Conservation (phyloP, 2,329 filamentous ascomycete species). For the Dothiorella sarmentorum region DNA sequence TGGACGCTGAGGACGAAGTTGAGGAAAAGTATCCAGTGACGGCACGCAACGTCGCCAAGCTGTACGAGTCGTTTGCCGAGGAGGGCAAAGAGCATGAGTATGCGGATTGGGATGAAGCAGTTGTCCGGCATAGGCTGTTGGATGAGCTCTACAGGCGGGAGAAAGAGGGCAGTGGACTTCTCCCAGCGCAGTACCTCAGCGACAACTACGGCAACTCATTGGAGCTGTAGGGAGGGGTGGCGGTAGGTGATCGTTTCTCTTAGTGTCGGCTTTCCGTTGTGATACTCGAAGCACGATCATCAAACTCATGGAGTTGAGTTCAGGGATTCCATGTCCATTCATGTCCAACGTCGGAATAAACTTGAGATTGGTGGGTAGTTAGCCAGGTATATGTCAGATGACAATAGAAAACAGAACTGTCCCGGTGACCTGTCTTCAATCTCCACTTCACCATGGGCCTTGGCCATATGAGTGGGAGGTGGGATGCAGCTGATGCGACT, state of each 20-base stretch:
- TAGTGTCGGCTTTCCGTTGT: too few relatives aligned
- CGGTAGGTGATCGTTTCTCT: background rate
- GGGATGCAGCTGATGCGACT: background rate
- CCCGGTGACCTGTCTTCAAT: background rate
- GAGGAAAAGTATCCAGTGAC: constrained; percentile 41
- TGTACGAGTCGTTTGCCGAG: constrained; percentile 57
- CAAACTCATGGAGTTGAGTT: background rate
- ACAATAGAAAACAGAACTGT: background rate
- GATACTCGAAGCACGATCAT: background rate
- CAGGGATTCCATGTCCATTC: background rate
- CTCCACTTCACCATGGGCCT: background rate
- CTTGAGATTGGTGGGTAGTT: background rate
- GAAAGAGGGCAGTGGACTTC: constrained; percentile 23
- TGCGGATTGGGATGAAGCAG: constrained; percentile 34
- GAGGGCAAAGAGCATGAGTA: constrained; percentile 26
- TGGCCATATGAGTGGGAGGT: background rate
- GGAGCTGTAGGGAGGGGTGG: constrained; percentile 9
- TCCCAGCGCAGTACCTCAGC: background rate
- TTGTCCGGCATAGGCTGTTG: constrained; percentile 35
- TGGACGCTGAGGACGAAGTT: constrained; percentile 39
- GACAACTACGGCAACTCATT: constrained; percentile 17
- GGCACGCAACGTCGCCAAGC: constrained; percentile 45
- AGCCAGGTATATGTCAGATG: background rate
- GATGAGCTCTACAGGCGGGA: constrained; percentile 36
- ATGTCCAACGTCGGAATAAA: background rate